Conservation (phyloP, 2,329 filamentous ascomycete species). For the Pezicula radicicola region DNA sequence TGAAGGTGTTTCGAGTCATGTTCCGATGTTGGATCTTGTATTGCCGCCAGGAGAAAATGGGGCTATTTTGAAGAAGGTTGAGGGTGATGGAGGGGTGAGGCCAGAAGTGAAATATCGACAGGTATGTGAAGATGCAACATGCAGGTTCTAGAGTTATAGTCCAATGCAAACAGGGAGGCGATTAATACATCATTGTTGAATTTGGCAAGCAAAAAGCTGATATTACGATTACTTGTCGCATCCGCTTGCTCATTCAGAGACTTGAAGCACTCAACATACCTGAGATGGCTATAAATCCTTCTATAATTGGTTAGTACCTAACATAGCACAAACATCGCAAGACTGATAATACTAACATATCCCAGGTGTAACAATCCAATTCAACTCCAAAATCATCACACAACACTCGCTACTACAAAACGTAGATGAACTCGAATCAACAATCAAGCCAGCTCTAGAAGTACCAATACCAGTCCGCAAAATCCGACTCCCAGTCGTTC, state of each 20-base stretch:
- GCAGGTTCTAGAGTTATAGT: neutral
- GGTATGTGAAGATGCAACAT: slow-evolving; percentile 1
- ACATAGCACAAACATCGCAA: slow-evolving; percentile 29
- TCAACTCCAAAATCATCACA: slow-evolving; percentile 36
- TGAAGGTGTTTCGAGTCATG: slow-evolving; percentile 1
- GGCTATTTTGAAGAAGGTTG: slow-evolving; percentile 9
- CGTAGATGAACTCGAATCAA: slow-evolving; percentile 32
- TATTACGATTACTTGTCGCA: slow-evolving; percentile 11
- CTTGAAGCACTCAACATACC: slow-evolving; percentile 31
- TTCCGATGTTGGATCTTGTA: slow-evolving; percentile 7
- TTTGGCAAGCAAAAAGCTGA: slow-evolving; percentile 13
- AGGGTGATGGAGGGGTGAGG: slow-evolving; percentile 4
- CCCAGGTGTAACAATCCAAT: slow-evolving; percentile 40
- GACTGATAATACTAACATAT: neutral
- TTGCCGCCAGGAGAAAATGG: slow-evolving; percentile 8
- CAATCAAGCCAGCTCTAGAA: slow-evolving; percentile 16
- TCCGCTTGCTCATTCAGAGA: slow-evolving; percentile 13
- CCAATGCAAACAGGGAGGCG: slow-evolving; percentile 9
- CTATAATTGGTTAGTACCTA: slow-evolving; percentile 40
- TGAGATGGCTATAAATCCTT: slow-evolving; percentile 41
- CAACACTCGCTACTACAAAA: slow-evolving; percentile 33
- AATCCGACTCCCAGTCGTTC: slow-evolving; percentile 41
- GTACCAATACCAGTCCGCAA: slow-evolving; percentile 39
- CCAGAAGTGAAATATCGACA: slow-evolving; percentile 14
- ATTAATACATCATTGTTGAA: slow-evolving; percentile 14